phyloP scores from a whole-genome alignment of 176 grass and related monocot species.

The Phyllostachys edulis region DNA sequence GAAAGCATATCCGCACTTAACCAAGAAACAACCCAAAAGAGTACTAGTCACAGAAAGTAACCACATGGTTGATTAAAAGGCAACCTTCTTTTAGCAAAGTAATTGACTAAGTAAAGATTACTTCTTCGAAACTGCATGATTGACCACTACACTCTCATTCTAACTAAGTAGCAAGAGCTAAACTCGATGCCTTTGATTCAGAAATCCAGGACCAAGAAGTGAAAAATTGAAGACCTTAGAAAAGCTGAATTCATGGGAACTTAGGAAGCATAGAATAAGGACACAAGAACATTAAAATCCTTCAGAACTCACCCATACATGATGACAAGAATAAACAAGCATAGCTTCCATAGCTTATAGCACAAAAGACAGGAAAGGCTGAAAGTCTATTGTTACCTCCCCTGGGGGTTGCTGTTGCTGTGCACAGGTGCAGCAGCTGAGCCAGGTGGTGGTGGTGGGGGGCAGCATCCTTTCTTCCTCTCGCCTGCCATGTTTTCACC shows the following conservation, averaged over 20 bases:
- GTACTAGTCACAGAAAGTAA: conserved; percentile 14
- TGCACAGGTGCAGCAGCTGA: conserved; percentile 28
- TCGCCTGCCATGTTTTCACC: conserved; percentile 47
- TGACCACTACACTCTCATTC: background rate
- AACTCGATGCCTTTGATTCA: conserved; percentile 8
- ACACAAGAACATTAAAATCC: background rate
- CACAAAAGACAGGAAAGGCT: conserved; percentile 23
- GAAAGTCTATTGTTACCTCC: conserved; percentile 38
- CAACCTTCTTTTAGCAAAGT: conserved; percentile 8
- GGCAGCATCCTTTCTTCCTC: conserved; percentile 56
- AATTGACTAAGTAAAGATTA: background rate
- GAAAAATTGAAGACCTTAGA: background rate
- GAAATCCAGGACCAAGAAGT: background rate
- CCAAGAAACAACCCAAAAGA: background rate
- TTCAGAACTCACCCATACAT: conserved; percentile 15
- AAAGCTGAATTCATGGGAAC: background rate
- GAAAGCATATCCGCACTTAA: conserved; percentile 20
- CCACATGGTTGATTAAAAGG: conserved; percentile 19
- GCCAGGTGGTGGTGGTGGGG: conserved; percentile 41
- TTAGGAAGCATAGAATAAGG: background rate
- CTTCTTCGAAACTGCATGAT: background rate
- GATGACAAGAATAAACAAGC: conserved; percentile 33
- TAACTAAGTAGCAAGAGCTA: background rate
- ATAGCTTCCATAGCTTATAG: conserved; percentile 2
- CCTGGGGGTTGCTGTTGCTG: conserved; percentile 34